Evolutionary conservation across 2,329 filamentous ascomycete genomes (phyloP).

Genomic region (Lachnellula occidentalis): DNA sequence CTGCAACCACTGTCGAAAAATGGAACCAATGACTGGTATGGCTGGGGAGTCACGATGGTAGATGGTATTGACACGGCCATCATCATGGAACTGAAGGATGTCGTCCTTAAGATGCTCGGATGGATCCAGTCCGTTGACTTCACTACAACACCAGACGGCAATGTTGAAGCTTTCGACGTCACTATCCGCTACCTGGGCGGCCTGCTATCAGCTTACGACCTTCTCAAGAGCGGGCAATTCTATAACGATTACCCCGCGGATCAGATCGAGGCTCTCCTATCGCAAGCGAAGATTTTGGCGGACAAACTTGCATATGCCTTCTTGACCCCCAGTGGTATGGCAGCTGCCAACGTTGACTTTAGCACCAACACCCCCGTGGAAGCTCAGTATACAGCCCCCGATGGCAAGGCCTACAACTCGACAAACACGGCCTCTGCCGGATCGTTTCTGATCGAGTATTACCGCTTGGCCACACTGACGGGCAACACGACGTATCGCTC

Average conservation of each 20-base stretch:
- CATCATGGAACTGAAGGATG: conserved; percentile 72
- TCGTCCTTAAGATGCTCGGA: conserved; percentile 70
- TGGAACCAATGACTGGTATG: conserved; percentile 74
- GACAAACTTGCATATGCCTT: conserved; percentile 70
- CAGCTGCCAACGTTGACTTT: conserved; percentile 60
- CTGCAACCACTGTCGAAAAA: conserved; percentile 63
- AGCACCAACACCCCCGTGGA: conserved; percentile 39
- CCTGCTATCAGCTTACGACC: conserved; percentile 37
- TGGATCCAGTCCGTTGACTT: conserved; percentile 41
- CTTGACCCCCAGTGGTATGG: conserved; percentile 66
- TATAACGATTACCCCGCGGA: conserved; percentile 31
- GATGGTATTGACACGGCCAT: conserved; percentile 76
- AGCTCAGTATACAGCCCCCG: not conserved
- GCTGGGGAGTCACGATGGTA: conserved; percentile 81
- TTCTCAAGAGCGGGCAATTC: conserved; percentile 60
- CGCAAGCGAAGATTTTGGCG: conserved; percentile 61
- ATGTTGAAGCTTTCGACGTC: conserved; percentile 19
- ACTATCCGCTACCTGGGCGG: conserved; percentile 23
- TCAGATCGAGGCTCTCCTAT: conserved; percentile 51
- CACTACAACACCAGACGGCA: conserved; percentile 8
- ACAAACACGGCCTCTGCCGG: conserved; percentile 69
- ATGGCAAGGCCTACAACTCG: conserved; percentile 30
- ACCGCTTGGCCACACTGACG: conserved; percentile 65
- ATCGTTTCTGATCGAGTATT: conserved; percentile 76
- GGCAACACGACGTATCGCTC: conserved; percentile 57